phyloP scores from a whole-genome alignment of 73 alveolate genomes.

The Symbiodinium pilosum region DNA sequence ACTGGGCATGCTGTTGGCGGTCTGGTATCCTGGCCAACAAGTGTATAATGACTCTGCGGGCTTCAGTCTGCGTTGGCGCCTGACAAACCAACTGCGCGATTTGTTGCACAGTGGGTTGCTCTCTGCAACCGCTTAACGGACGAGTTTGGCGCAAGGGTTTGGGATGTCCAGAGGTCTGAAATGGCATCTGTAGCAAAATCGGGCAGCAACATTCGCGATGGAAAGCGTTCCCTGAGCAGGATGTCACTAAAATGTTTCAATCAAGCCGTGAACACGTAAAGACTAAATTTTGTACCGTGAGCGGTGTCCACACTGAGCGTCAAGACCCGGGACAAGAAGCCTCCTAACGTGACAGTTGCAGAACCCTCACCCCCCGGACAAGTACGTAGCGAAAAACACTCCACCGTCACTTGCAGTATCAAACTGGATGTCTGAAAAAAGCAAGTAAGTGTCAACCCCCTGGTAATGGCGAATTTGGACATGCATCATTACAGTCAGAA shows the following conservation, averaged over 20 bases:
- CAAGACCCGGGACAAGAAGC: background rate
- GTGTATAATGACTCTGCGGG: constrained; percentile 9
- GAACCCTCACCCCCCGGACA: background rate
- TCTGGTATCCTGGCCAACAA: background rate
- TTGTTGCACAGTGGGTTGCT: background rate
- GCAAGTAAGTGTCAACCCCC: background rate
- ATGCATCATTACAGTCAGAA: background rate
- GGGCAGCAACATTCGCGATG: background rate
- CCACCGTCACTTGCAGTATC: background rate
- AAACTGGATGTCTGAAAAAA: background rate
- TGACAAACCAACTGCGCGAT: too few species aligned
- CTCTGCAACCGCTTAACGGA: background rate
- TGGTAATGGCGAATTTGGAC: background rate
- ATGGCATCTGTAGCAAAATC: constrained; percentile 31
- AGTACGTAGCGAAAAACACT: background rate
- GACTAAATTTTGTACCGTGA: background rate
- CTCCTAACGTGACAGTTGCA: background rate
- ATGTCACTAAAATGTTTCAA: background rate
- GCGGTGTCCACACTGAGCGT: background rate
- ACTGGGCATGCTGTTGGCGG: background rate
- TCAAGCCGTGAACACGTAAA: background rate
- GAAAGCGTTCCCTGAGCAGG: background rate
- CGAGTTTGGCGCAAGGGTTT: background rate
- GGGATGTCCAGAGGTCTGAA: background rate
- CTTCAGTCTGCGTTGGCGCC: background rate